These are phyloP conservation scores for Chlorencoelia australis DNA, from an alignment of 2,329 filamentous ascomycete genomes.

Conservation along the genomic window DNA sequence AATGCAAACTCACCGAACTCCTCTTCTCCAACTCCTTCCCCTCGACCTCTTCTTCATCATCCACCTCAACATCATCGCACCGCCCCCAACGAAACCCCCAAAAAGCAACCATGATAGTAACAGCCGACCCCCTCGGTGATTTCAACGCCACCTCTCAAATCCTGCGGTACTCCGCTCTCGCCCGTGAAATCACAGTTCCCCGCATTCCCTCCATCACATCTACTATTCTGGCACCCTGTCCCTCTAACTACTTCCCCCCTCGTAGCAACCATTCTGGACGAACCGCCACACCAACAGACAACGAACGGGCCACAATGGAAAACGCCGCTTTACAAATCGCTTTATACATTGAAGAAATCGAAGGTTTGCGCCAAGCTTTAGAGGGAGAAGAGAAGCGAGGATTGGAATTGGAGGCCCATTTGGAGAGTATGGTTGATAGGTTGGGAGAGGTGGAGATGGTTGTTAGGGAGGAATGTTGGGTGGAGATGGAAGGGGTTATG, in stretches of 20 bases:
- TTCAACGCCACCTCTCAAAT: slow-evolving; percentile 97
- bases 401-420: slow-evolving; percentile 61
- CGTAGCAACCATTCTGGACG: slow-evolving; percentile 13
- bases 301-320: slow-evolving; percentile 66
- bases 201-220: slow-evolving; percentile 75
- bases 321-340: slow-evolving; percentile 72
- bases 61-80: slow-evolving; percentile 8
- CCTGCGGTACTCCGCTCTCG: slow-evolving; percentile 83
- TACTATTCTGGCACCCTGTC: slow-evolving; percentile 40
- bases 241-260: slow-evolving; percentile 16
- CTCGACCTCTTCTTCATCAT: slow-evolving; percentile 4
- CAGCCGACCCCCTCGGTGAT: slow-evolving; percentile 83
- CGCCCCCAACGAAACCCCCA: slow-evolving; percentile 54
- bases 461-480: slow-evolving; percentile 79
- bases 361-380: slow-evolving; percentile 60
- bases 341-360: slow-evolving; percentile 67
- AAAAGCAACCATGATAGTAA: slow-evolving; percentile 91
- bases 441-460: slow-evolving; percentile 65
- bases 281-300: slow-evolving; percentile 26
- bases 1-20: slow-evolving; percentile 77
- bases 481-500: slow-evolving; percentile 73
- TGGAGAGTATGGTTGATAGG: slow-evolving; percentile 55
- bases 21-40: slow-evolving; percentile 82
- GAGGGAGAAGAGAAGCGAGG: slow-evolving; percentile 62
- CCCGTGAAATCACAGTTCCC: slow-evolving; percentile 84